Base-by-base conservation (phyloP, 2,329 filamentous ascomycete species). In the Whalleya microplaca region DNA sequence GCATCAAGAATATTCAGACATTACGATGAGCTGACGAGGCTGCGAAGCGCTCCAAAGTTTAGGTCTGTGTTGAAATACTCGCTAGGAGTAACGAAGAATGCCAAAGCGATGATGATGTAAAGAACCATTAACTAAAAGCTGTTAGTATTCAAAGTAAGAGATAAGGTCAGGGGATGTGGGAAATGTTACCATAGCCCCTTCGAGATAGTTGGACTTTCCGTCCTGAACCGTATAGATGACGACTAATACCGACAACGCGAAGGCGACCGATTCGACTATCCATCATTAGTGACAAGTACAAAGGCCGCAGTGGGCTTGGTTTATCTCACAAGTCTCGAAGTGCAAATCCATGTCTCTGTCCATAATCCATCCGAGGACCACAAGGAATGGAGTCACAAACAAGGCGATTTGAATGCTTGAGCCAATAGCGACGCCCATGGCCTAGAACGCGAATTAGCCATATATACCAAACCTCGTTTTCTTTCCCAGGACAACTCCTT, bases 351-450 rank as follows among this genome's bases (percentile, higher is more conserved):
- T 92, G 21, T 85, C 82, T 61, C 85, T 77, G 51, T 82, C 81
- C 73, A 91, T 86, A 57, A 86, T 82, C 90, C 90, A 94, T 58
- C 90, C 90, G 40, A 93, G 80, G 62, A 94, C 86, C 51, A 94
- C 90, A 51, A 94, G 78, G 74, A 90, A 88, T 0, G 90, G 90
- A 1, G 90, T 93, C 46, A 94, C 90, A 44, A 92, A 86, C 45
- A 94, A 80, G 20, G 90, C 90, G 66, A 94, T 94, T 74, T 94
- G 90, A 71, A 94, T 87, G 72, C 88, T 91, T 56, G 88, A 91
- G 45, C 90, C 90, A 67, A 94, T 90, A 23, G 90, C 90, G 48
- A 94, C 90, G 42, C 89, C 88, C 78, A 94, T 90, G 27, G 90
- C 86, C 71, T 73, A 41, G 71, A 41, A 79, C 14, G 37, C 32